Percentiles rank a stretch among this genome's conserved stretches.
Evolutionary conservation across 2,329 filamentous ascomycete genomes (phyloP).

Genomic region (Ascochyta pisi): DNA sequence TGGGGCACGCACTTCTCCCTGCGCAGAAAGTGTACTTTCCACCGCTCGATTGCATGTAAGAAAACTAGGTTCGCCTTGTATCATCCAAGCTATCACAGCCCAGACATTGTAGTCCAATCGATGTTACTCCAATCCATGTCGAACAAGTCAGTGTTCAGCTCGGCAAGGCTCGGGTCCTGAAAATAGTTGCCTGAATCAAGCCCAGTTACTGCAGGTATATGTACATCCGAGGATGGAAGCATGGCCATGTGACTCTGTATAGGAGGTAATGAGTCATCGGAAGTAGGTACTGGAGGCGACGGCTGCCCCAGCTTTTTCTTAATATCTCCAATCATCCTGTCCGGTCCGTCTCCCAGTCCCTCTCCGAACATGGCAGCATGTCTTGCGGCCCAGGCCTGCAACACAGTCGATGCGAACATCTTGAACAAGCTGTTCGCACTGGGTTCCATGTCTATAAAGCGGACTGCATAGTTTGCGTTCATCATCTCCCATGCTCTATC

Average conservation of each 20-base stretch:
- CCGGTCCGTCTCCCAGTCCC: background rate
- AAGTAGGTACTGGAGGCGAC: background rate
- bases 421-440: conserved; percentile 36
- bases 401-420: conserved; percentile 62
- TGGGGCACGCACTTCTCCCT: no score
- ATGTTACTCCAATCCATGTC: conserved; percentile 14
- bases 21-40: no score
- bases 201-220: background rate
- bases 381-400: conserved; percentile 56
- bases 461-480: conserved; percentile 54
- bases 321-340: conserved; percentile 10
- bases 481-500: conserved; percentile 54
- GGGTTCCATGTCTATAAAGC: conserved; percentile 34
- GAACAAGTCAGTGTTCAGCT: conserved; percentile 10
- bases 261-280: background rate
- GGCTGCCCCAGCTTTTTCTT: conserved; percentile 4
- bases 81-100: background rate
- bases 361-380: conserved; percentile 13
- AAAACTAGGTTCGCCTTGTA: no score
- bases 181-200: background rate
- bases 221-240: background rate
- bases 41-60: no score
- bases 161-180: conserved; percentile 7
- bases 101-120: conserved; percentile 9
- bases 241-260: background rate